A percentile compares a stretch with the other conserved stretches of the same genome.
Evolutionary conservation across 176 grass and related monocot species (phyloP).

Genomic region (Zizania latifolia): DNA sequence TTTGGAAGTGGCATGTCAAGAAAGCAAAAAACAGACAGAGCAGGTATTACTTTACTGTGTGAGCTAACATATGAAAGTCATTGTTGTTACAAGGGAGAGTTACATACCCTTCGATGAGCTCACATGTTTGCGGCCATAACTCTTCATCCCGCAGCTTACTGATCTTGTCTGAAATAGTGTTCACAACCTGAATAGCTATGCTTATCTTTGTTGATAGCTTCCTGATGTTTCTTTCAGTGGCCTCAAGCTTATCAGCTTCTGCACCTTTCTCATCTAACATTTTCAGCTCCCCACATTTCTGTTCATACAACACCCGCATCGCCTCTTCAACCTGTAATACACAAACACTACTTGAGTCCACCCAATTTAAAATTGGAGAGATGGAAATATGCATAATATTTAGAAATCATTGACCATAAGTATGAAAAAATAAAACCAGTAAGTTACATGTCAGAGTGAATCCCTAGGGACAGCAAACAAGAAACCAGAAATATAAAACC

Average conservation of each 20-base stretch:
- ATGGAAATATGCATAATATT: not conserved
- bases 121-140: conserved; percentile 87
- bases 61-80: not conserved
- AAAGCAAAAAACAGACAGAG: not conserved
- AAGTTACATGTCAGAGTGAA: not conserved
- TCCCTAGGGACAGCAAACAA: not conserved
- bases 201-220: conserved; percentile 94
- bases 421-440: conserved; percentile 17
- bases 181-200: conserved; percentile 92
- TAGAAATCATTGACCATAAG: not conserved
- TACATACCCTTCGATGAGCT: conserved; percentile 87
- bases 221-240: conserved; percentile 54
- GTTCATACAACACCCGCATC: conserved; percentile 68
- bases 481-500: conserved; percentile 12
- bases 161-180: conserved; percentile 82
- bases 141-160: conserved; percentile 88
- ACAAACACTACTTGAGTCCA: conserved; percentile 8
- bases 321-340: conserved; percentile 68
- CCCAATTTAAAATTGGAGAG: not conserved
- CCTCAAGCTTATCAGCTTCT: conserved; percentile 74
- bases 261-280: conserved; percentile 72
- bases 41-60: not conserved
- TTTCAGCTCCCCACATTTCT: conserved; percentile 60
- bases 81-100: not conserved
- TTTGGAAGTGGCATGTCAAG: not conserved